Conservation (phyloP, 208 protist genomes). For the Wallacemonas sp. region DNA sequence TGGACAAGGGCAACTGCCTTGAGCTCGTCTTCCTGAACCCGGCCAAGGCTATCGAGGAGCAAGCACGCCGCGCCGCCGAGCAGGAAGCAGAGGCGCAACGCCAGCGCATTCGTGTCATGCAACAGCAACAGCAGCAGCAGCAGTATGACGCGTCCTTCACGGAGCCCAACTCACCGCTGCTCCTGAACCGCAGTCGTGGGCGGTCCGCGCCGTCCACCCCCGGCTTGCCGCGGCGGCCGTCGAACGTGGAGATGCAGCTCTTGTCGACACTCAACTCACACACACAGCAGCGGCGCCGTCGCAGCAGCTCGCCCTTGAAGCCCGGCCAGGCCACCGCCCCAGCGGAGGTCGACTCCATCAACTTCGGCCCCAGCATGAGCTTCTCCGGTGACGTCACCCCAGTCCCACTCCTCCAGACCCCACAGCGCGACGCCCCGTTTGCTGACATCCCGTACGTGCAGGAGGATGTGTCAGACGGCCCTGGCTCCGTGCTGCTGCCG, state of each 20-base stretch:
- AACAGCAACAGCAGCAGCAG: constrained; percentile 7
- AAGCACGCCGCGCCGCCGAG: constrained; percentile 8
- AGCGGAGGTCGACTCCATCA: background rate
- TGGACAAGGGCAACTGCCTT: constrained; percentile 83
- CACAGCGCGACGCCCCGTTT: background rate
- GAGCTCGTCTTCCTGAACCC: constrained; percentile 80
- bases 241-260: constrained; percentile 8
- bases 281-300: constrained; percentile 6
- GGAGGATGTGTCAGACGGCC: background rate
- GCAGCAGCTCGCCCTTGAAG: constrained; percentile 4
- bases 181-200: background rate
- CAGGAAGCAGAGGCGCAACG: constrained; percentile 30
- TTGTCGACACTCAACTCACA: background rate
- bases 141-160: background rate
- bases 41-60: constrained; percentile 5
- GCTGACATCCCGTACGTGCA: constrained; percentile 1
- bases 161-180: background rate
- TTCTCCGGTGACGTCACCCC: background rate
- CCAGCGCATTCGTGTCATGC: background rate
- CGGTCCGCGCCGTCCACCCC: background rate
- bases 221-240: background rate
- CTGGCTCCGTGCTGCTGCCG: background rate
- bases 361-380: background rate
- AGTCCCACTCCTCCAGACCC: background rate
- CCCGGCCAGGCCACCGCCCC: too few relatives aligned